Base-by-base conservation (phyloP, 2,329 filamentous ascomycete species). In the Colletotrichum sp. region DNA sequence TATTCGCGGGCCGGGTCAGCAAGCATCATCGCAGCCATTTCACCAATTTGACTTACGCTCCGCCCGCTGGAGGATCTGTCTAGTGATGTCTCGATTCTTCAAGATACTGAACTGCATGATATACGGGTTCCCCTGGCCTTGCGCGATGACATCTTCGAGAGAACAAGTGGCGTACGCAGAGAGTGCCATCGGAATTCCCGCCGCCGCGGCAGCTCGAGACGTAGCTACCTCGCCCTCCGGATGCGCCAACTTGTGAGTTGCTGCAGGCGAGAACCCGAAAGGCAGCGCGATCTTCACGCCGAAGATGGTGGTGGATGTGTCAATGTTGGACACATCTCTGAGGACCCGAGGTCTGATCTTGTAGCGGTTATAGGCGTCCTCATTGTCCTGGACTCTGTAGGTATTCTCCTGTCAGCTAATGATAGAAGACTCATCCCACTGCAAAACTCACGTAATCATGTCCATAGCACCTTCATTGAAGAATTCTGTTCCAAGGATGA, bases 191-290 rank as follows among this genome's bases (percentile, higher is more conserved):
- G 8, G 26, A 4, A 60, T 28, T 5, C 57, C 57, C 0, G 10
- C 57, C 13, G 24, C 26, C 3, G 57, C 57, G 16, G 57, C 57
- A 28, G 57, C 57, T 30, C 57, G 24, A 6, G 57, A 60, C 3
- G 57, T 60, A 0, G 57, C 57, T 18, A 60, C 4, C 57, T 60
- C 57, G 0, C 26, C 57, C 8, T 60, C 26, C 7, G 57, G 57
- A 60, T 60, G 57, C 16, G 57, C 57, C 24, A 60, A 28, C 26
- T 60, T 60, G 8, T 60, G 57, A 26, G 57, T 60, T 24, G 57
- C 57, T 12, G 57, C 57, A 18, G 26, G 57, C 1, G 24, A 28
- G 57, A 60, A 30, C 0, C 57, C 57, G 13, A 60, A 30, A 6
- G 57, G 26, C 1, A 60, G 6, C 4, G 26, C 26, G 1, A 30